Evolutionary conservation across 2,329 filamentous ascomycete species (phyloP).

Genomic region (Fusarium proliferatum): DNA sequence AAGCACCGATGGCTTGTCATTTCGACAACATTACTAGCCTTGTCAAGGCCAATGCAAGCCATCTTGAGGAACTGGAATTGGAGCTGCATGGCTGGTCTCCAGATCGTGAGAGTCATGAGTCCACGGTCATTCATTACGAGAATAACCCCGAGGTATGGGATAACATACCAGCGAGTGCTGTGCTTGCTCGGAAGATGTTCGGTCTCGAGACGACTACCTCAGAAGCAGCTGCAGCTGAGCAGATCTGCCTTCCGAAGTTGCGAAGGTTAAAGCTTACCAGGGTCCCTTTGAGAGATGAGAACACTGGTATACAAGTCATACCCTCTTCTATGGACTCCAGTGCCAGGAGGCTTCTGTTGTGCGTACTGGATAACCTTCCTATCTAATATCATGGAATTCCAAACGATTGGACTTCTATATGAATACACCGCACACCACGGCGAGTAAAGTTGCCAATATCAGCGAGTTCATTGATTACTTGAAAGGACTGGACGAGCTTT

Average conservation of each 20-base stretch:
- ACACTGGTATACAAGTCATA: rapidly evolving
- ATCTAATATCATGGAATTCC: rapidly evolving
- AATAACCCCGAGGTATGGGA: not conserved
- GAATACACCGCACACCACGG: not conserved
- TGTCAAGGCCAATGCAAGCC: rapidly evolving
- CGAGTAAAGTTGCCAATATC: too few relatives aligned
- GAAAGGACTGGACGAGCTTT: too few relatives aligned
- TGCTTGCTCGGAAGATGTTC: not conserved
- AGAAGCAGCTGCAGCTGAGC: rapidly evolving
- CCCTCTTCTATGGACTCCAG: too few relatives aligned
- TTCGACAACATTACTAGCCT: not conserved
- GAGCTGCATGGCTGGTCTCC: not conserved
- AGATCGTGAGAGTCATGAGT: constrained; percentile 4
- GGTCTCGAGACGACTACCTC: rapidly evolving
- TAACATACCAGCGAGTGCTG: not conserved
- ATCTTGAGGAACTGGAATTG: not conserved
- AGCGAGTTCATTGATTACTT: too few relatives aligned
- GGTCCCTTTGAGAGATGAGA: not conserved
- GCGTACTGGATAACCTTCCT: not conserved
- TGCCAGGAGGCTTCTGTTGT: rapidly evolving
- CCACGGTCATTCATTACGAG: rapidly evolving
- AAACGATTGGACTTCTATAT: not conserved
- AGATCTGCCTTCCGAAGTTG: not conserved
- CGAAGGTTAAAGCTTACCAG: not conserved
- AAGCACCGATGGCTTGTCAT: constrained; percentile 1